Evolutionary conservation across 2,329 filamentous ascomycete species (phyloP).

Genomic region (Cryphonectria carpinicola): DNA sequence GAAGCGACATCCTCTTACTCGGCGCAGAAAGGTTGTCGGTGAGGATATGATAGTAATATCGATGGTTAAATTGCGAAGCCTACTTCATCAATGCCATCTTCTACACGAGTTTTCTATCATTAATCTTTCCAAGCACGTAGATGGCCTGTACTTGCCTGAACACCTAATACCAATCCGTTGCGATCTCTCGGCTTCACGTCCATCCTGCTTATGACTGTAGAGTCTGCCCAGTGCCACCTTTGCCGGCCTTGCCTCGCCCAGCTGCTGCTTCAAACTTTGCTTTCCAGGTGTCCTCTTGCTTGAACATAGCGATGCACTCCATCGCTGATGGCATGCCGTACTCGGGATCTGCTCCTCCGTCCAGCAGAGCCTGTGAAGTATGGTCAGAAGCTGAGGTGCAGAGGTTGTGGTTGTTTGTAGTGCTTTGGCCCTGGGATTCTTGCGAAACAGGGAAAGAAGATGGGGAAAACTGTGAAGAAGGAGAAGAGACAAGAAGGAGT

Average conservation of each 20-base stretch:
- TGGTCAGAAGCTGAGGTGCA: background rate
- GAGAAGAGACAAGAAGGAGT: background rate
- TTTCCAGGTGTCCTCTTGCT: constrained; percentile 55
- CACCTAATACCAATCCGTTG: no score
- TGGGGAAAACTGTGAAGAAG: background rate
- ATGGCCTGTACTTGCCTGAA: background rate
- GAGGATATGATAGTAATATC: no score
- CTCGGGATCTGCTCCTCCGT: constrained; percentile 59
- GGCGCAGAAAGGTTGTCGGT: no score
- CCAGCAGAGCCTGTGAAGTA: constrained; percentile 46
- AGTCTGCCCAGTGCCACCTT: background rate
- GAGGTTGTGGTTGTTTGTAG: background rate
- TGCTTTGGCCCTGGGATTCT: background rate
- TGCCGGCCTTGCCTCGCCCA: constrained; percentile 49
- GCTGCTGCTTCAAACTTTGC: constrained; percentile 53
- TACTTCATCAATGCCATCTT: background rate
- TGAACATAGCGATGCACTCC: constrained; percentile 55
- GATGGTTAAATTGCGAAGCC: background rate
- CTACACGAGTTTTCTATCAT: background rate
- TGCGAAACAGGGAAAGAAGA: background rate
- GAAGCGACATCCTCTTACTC: background rate
- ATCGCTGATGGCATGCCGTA: constrained; percentile 54
- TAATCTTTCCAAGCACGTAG: background rate
- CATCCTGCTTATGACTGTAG: background rate
- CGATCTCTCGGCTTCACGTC: background rate